Evolutionary conservation across 371 early-diverging fungal species (phyloP).

Genomic region (Rhizopus sp.): DNA sequence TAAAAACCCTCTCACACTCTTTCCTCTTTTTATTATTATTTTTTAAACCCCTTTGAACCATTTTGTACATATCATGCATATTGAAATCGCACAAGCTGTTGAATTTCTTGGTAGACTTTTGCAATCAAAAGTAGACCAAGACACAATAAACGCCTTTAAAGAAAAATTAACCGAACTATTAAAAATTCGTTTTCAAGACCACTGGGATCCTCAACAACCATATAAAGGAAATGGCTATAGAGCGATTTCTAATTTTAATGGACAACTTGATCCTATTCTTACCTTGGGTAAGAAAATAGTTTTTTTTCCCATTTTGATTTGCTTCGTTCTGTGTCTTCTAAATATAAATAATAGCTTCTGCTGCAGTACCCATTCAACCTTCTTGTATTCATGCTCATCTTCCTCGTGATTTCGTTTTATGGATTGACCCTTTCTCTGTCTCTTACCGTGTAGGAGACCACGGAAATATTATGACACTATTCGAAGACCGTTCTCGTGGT

Average conservation of each 20-base stretch:
- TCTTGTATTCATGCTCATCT: slow-evolving; percentile 37
- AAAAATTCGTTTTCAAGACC: slow-evolving; percentile 52
- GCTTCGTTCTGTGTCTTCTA: neutral
- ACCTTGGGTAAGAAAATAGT: slow-evolving; percentile 36
- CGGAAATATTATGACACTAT: slow-evolving; percentile 71
- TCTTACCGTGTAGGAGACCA: slow-evolving; percentile 80
- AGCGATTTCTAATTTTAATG: slow-evolving; percentile 72
- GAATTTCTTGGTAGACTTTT: slow-evolving; percentile 61
- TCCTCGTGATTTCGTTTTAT: slow-evolving; percentile 78
- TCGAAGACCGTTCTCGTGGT: slow-evolving; percentile 67
- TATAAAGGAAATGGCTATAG: slow-evolving; percentile 76
- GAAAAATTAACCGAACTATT: slow-evolving; percentile 47
- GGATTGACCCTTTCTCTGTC: slow-evolving; percentile 83
- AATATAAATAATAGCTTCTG: slow-evolving; percentile 23
- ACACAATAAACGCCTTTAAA: slow-evolving; percentile 40
- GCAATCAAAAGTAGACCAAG: slow-evolving; percentile 45
- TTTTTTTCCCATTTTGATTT: neutral
- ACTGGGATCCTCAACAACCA: slow-evolving; percentile 77
- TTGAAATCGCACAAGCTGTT: slow-evolving; percentile 65
- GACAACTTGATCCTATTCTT: slow-evolving; percentile 66
- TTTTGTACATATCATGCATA: slow-evolving; percentile 49
- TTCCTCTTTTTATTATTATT: neutral
- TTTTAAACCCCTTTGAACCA: neutral
- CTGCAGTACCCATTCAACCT: slow-evolving; percentile 28
- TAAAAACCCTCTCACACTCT: neutral